These are phyloP conservation scores for Ceratocystis variospora DNA, from an alignment of 2,329 filamentous ascomycete genomes.

Conservation along the genomic window DNA sequence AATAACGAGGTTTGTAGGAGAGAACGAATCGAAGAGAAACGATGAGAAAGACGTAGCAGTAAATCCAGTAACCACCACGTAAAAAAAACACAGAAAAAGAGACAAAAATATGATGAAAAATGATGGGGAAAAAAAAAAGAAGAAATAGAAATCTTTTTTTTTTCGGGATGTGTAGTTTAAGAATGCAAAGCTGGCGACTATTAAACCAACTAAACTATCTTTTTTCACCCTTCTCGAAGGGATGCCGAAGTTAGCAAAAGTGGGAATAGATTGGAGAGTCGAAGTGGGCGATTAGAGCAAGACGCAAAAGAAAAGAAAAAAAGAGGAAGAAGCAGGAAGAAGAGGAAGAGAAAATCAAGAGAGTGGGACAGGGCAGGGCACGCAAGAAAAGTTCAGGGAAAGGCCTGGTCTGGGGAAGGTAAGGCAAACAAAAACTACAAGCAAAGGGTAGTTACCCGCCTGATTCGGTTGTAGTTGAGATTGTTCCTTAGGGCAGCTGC, in stretches of 20 bases:
- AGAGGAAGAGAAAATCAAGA: neutral
- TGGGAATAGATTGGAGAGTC: neutral
- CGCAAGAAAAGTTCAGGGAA: neutral
- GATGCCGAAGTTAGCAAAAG: neutral
- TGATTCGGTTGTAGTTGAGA: neutral
- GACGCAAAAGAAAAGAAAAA: slow-evolving; percentile 3
- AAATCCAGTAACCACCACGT: slow-evolving; percentile 15
- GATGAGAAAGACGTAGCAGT: slow-evolving; percentile 11
- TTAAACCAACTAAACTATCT: neutral
- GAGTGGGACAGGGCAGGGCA: slow-evolving; percentile 2
- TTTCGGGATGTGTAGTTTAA: neutral
- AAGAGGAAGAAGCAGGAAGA: neutral
- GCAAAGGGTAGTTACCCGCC: neutral
- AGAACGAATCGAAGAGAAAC: slow-evolving; percentile 17
- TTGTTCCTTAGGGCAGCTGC: neutral
- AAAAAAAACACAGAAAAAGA: slow-evolving; percentile 20
- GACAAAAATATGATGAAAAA: slow-evolving; percentile 19
- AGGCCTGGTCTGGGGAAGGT: neutral
- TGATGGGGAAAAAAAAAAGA: slow-evolving; percentile 24
- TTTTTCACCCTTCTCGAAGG: neutral
- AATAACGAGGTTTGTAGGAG: slow-evolving; percentile 5
- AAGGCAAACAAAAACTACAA: neutral
- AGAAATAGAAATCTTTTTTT: slow-evolving; percentile 20
- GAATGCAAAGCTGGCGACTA: slow-evolving; percentile 5
- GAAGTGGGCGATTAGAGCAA: neutral